Evolutionary conservation across 805 yeast genomes (phyloP).

Genomic region (Saccharomycopsis sp.): DNA sequence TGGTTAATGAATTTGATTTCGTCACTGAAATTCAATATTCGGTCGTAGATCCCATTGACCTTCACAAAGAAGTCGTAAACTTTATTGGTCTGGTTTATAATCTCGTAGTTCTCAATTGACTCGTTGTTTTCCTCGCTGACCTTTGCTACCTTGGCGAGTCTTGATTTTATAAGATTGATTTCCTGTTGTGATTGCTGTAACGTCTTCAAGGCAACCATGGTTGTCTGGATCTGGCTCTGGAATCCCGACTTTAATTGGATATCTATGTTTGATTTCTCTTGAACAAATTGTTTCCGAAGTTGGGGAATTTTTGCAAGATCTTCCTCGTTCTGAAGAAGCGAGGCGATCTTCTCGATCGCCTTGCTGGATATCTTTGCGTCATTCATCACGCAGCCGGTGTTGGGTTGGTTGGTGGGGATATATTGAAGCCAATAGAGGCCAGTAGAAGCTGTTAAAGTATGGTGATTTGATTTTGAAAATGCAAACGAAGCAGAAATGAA

Average conservation of each 20-base stretch:
- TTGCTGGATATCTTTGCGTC: not conserved
- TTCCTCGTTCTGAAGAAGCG: slow-evolving; percentile 26
- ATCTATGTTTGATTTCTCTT: slow-evolving; percentile 72
- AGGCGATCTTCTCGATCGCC: slow-evolving; percentile 11
- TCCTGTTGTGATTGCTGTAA: slow-evolving; percentile 37
- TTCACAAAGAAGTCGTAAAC: slow-evolving; percentile 68
- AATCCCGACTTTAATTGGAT: slow-evolving; percentile 66
- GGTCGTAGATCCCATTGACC: slow-evolving; percentile 57
- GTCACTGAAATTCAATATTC: slow-evolving; percentile 49
- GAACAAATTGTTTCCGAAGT: slow-evolving; percentile 48
- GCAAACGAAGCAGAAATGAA: not conserved
- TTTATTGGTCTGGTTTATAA: slow-evolving; percentile 59
- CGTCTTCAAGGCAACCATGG: slow-evolving; percentile 38
- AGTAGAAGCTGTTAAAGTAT: no score
- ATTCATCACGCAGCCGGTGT: not conserved
- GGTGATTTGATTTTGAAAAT: not conserved
- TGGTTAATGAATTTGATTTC: slow-evolving; percentile 44
- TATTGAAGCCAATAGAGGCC: no score
- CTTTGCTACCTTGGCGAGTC: slow-evolving; percentile 38
- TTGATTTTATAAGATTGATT: slow-evolving; percentile 43
- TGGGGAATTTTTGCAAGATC: slow-evolving; percentile 50
- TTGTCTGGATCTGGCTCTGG: slow-evolving; percentile 53
- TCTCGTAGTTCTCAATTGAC: slow-evolving; percentile 58
- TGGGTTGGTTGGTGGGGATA: no score
- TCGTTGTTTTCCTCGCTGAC: slow-evolving; percentile 50